Percentiles rank a stretch among this genome's conserved stretches.
phyloP scores from a whole-genome alignment of 495 filamentous ascomycete genomes.

The Xylaria palmicola region DNA sequence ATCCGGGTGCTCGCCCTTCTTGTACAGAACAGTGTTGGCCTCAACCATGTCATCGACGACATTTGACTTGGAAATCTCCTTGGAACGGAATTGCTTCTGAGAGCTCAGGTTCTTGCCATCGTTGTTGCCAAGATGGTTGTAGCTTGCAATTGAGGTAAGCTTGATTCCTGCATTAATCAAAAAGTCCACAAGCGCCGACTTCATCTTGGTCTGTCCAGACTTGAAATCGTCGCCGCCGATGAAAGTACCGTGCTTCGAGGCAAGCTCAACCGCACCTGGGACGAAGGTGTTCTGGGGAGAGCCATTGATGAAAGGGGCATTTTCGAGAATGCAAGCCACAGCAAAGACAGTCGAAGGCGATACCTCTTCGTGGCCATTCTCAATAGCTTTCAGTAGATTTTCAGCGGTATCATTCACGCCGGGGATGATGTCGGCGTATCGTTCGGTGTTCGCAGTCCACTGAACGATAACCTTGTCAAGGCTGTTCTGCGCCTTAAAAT shows the following conservation, averaged over 20 bases:
- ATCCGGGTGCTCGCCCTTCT: slow-evolving; percentile 81
- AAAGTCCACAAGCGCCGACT: slow-evolving; percentile 97
- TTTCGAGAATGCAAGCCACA: slow-evolving; percentile 87
- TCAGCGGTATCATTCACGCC: slow-evolving; percentile 97
- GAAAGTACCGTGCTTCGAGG: slow-evolving; percentile 84
- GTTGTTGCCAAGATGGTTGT: slow-evolving; percentile 99
- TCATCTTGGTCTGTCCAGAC: slow-evolving; percentile 99
- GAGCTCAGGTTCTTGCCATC: slow-evolving; percentile 98
- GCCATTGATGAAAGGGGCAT: slow-evolving; percentile 95
- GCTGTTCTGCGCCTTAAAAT: slow-evolving; percentile 83
- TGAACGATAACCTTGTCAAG: slow-evolving; percentile 96
- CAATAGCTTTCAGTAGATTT: slow-evolving; percentile 85
- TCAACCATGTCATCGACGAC: slow-evolving; percentile 99
- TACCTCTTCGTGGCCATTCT: slow-evolving; percentile 81
- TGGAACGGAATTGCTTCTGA: slow-evolving; percentile 96
- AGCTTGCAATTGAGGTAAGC: slow-evolving; percentile 97
- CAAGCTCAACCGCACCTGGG: slow-evolving; percentile 84
- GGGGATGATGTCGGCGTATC: slow-evolving; percentile 80
- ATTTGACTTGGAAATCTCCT: slow-evolving; percentile 99
- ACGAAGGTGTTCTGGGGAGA: slow-evolving; percentile 99
- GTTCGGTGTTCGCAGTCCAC: slow-evolving; percentile 99
- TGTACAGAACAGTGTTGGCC: slow-evolving; percentile 88
- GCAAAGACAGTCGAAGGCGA: slow-evolving; percentile 95
- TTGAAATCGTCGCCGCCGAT: slow-evolving; percentile 99
- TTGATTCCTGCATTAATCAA: slow-evolving; percentile 98